Base-by-base conservation (phyloP, 2,329 filamentous ascomycete species). In the Neospermospora avenae region DNA sequence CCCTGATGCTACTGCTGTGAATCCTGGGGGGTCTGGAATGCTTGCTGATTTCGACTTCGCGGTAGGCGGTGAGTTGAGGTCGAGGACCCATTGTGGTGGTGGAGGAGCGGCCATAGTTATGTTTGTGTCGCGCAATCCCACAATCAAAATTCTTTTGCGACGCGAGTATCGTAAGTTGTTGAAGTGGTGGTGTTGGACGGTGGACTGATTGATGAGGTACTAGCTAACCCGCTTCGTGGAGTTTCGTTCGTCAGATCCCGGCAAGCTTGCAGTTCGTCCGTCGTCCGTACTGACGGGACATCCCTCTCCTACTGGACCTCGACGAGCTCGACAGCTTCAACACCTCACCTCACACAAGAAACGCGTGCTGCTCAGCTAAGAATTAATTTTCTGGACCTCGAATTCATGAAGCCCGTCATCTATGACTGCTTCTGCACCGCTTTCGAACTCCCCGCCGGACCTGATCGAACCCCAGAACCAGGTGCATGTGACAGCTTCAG, bases 11-110 rank as follows among this genome's bases (percentile, higher is more conserved):
- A 76, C 73, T 70, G 74, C 76, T 31, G 85, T 85, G 79, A 87
- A 98, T 72, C 95, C 93, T 57, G 91, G 90, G 53, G 95, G 95
- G 74, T 99, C 93, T 60, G 88, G 81, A 67, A 97, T 86, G 72
- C 81, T 83, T 54, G 75, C 72, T 61, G 83, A 81, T 76, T 91
- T 91, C 55, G 86, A 75, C 73, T 85, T 89, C 54, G 84, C 73
- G 24, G 83, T 74, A 24, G 91, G 85, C 34, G 90, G 84, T 46
- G 84, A 84, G 72, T 87, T 87, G 68, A 98, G 83, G 70, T 96
- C 87, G 65, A 87, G 76, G 35, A 93, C 90, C 95, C 95, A 99
- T 81, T 83, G 80, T 35, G 93, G 93, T 51, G 81, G 81, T 52
- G 78, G 80, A 42, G 78, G 71, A 67, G 60, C 41, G 24, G 67